These are phyloP conservation scores for Mortierella sp. DNA, from an alignment of 371 early-diverging fungal species.

Conservation along the genomic window DNA sequence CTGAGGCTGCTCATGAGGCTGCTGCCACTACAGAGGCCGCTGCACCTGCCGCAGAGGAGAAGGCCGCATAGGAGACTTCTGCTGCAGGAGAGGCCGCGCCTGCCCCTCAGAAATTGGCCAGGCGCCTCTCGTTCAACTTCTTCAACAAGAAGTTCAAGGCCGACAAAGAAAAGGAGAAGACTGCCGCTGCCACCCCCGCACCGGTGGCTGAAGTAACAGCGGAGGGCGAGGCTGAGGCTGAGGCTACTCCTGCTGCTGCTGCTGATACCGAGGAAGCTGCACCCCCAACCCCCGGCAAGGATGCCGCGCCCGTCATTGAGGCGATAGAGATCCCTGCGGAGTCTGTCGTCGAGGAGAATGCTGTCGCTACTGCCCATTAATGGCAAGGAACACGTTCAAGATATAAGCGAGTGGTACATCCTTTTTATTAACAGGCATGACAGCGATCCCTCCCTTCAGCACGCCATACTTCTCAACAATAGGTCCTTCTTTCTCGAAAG, in stretches of 20 bases:
- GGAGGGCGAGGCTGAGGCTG: conserved; percentile 24
- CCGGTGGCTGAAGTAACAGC: conserved; percentile 25
- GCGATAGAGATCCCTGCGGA: conserved; percentile 27
- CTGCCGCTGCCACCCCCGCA: conserved; percentile 17
- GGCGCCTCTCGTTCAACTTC: conserved; percentile 53
- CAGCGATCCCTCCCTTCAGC: not conserved
- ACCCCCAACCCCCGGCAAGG: conserved; percentile 40
- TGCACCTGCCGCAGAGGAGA: no score
- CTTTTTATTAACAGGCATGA: not conserved
- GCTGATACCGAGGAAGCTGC: conserved; percentile 29
- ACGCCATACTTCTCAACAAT: not conserved
- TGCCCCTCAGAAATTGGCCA: conserved; percentile 20
- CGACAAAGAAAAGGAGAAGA: conserved; percentile 43
- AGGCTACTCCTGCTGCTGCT: conserved; percentile 20
- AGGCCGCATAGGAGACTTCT: conserved; percentile 18
- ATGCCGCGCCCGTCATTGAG: conserved; percentile 46
- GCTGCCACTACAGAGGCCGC: not conserved
- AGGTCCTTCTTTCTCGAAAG: not conserved
- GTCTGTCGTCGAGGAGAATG: conserved; percentile 49
- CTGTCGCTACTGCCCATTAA: conserved; percentile 45
- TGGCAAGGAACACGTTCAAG: not conserved
- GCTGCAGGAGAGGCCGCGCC: conserved; percentile 7
- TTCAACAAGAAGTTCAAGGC: conserved; percentile 48
- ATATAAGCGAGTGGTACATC: not conserved
- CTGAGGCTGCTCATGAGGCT: not conserved